Base-by-base conservation (phyloP, 2,329 filamentous ascomycete species). In the Albophoma yamanashiensis region DNA sequence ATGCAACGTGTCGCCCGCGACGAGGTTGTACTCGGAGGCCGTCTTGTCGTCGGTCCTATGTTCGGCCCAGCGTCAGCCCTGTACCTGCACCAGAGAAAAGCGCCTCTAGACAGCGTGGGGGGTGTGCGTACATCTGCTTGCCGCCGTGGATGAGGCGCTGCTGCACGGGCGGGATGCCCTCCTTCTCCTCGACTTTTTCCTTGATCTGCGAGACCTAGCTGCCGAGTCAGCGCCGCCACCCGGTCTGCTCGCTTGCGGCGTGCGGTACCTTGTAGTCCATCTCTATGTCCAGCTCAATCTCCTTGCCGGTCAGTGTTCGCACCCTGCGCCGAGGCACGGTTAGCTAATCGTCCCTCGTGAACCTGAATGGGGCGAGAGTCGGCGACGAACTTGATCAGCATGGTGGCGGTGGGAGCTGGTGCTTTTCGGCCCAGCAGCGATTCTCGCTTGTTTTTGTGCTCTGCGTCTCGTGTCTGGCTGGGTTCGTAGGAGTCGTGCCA, bases 241-340 rank as follows among this genome's bases (percentile, higher is more conserved):
- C 56, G 8, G 12, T 4, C 22, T 14, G 27, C 25, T 36, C 59
- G 58, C 17, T 12, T 55, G 34, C 52, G 11, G 55, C 17, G 43
- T 58, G 55, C 43, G 39, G 67, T 77, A 95, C 92, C 84, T 92
- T 96, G 83, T 96, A 96, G 71, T 91, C 88, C 58, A 86, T 82
- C 80, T 97, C 94, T 73, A 99, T 96, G 72, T 97, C 92, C 69
- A 99, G 86, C 82, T 97, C 93, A 74, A 97, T 97, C 79, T 99
- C 92, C 82, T 97, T 97, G 72, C 94, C 94, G 65, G 94, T 97
- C 65, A 99, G 87, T 64, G 94, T 99, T 73, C 94, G 89, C 73
- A 99, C 93, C 82, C 93, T 99, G 68, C 52, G 57, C 8, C 25
- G 25, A 39, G 15, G 27, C 3, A 39, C 17, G 45, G 27, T 55